phyloP scores from a whole-genome alignment of 179 eudicot genomes.

The Sideroxylon spinosum region DNA sequence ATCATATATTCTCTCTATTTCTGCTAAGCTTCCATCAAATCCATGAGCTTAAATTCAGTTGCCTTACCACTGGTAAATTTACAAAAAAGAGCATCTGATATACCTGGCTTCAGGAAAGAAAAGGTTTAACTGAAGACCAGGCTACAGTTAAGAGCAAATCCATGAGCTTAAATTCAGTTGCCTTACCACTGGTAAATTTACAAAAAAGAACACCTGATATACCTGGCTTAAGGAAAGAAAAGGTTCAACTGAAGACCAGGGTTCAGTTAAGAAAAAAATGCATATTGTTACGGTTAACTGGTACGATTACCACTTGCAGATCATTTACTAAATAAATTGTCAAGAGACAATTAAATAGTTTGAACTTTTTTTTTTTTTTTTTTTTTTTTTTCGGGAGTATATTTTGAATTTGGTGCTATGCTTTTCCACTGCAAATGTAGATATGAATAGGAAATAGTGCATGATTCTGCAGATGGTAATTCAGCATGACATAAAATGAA shows the following conservation, averaged over 20 bases:
- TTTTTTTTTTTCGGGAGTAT: too few relatives aligned
- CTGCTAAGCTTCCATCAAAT: constrained; percentile 97
- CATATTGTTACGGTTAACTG: not conserved
- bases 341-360: not conserved
- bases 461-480: not conserved
- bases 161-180: constrained; percentile 80
- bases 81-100: constrained; percentile 34
- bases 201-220: constrained; percentile 34
- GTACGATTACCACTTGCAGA: not conserved
- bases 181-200: constrained; percentile 35
- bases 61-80: constrained; percentile 35
- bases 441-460: not conserved
- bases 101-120: constrained; percentile 34
- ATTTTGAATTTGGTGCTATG: not conserved
- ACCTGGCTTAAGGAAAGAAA: constrained; percentile 33
- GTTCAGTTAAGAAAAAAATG: not conserved
- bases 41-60: constrained; percentile 81
- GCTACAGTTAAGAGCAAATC: constrained; percentile 36
- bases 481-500: not conserved
- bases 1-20: constrained; percentile 80
- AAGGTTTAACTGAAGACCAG: constrained; percentile 30
- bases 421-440: not conserved
- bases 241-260: constrained; percentile 30
- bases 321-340: not conserved
- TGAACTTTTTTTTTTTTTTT: too few relatives aligned